A percentile compares a stretch with the other conserved stretches of the same genome.
phyloP scores from a whole-genome alignment of 1,284 basidiomycete genomes.

The Phenoliferia sp. region DNA sequence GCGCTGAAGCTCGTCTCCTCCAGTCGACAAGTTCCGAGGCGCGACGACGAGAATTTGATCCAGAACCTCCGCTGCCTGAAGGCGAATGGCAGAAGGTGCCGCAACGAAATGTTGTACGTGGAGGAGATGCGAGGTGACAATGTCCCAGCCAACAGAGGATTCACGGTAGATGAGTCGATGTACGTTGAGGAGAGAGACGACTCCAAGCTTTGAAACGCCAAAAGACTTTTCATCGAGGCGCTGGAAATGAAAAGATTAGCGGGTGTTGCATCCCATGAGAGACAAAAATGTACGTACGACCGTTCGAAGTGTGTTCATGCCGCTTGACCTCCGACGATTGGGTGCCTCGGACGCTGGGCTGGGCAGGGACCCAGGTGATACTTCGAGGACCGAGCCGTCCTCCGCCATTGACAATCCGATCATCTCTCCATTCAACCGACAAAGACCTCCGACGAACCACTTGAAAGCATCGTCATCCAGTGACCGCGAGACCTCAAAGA shows the following conservation, averaged over 20 bases:
- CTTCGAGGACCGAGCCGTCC: slow-evolving; percentile 14
- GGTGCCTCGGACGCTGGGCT: neutral
- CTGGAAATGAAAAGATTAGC: neutral
- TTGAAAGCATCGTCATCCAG: slow-evolving; percentile 77
- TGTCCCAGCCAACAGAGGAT: slow-evolving; percentile 78
- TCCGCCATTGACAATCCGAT: slow-evolving; percentile 63
- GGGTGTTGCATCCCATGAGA: neutral
- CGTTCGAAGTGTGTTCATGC: slow-evolving; percentile 26
- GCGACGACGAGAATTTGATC: slow-evolving; percentile 68
- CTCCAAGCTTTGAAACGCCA: slow-evolving; percentile 76
- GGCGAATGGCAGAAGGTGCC: slow-evolving; percentile 71
- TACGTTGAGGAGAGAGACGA: slow-evolving; percentile 74
- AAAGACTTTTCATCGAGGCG: slow-evolving; percentile 53
- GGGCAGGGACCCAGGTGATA: neutral
- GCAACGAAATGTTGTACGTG: slow-evolving; percentile 61
- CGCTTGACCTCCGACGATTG: slow-evolving; percentile 23
- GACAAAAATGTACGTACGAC: slow-evolving; percentile 9
- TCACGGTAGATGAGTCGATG: slow-evolving; percentile 73
- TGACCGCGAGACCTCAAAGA: slow-evolving; percentile 72
- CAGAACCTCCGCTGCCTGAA: slow-evolving; percentile 80
- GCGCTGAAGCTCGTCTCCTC: slow-evolving; percentile 49
- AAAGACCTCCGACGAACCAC: slow-evolving; percentile 74
- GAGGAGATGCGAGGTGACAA: slow-evolving; percentile 71
- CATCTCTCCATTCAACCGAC: slow-evolving; percentile 81
- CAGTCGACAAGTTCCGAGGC: slow-evolving; percentile 52